Base-by-base conservation (phyloP, 805 yeast genomes). In the Scheffersomyces ergatensis region DNA sequence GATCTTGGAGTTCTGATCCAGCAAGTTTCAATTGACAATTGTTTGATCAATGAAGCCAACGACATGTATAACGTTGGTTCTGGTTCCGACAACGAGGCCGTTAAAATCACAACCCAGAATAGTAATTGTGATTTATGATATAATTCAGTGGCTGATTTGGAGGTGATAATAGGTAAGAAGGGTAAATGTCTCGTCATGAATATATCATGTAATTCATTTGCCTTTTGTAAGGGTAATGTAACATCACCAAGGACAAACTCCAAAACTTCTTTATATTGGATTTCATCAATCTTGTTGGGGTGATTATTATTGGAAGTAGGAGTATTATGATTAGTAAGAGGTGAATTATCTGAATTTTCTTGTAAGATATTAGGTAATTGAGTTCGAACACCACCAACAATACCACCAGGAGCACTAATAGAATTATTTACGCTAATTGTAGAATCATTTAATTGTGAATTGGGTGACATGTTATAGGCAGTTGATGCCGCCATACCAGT, bases 1-100 rank as follows among this genome's bases (percentile, higher is more conserved):
- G 96, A 86, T 55, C 97, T 74, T 2, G 97, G 97, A 0, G 97
- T 90, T 42, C 90, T 70, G 36, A 89, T 80, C 95, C 96, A 88
- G 63, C 96, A 89, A 0, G 95, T 87, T 54, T 87, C 95, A 39
- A 88, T 88, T 0, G 96, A 96, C 49, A 89, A 66, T 54, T 87
- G 93, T 54, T 86, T 87, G 49, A 90, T 85, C 32, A 88, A 70
- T 2, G 87, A 78, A 13, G 93, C 84, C 34, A 89, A 67, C 21
- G 84, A 74, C 61, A 79, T 78, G 67, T 90, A 90, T 34, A 89
- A 58, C 0, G 85, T 74, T 3, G 97, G 96, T 36, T 86, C 92
- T 0, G 95, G 92, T 51, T 89, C 96, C 0, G 95, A 82, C 15
- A 85, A 66, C 34, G 93, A 81, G 0, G 96, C 95, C 0, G 95